Conservation (phyloP, 805 yeast species). For the Komagataella ulmi region DNA sequence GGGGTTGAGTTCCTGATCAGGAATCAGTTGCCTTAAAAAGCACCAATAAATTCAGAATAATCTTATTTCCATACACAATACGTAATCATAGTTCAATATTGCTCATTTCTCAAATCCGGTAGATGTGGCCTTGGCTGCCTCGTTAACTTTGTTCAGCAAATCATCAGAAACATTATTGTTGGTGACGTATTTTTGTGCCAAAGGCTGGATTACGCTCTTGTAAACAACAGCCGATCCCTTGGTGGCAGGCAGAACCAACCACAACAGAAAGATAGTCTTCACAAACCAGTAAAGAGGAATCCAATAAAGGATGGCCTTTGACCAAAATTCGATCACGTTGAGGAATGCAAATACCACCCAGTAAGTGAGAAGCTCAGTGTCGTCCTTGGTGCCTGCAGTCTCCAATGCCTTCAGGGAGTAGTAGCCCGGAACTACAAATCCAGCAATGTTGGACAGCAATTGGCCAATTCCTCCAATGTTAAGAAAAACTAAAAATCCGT, state of each 20-base stretch:
- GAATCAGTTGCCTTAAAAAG: not conserved
- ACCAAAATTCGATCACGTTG: conserved; percentile 92
- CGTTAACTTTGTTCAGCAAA: conserved; percentile 30
- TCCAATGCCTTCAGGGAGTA: conserved; percentile 75
- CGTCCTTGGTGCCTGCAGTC: conserved; percentile 69
- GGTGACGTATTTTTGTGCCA: conserved; percentile 28
- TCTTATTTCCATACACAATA: not conserved
- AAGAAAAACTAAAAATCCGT: conserved; percentile 68
- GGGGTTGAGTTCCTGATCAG: not conserved
- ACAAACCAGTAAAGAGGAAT: conserved; percentile 92
- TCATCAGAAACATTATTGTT: conserved; percentile 12
- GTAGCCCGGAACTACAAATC: conserved; percentile 85
- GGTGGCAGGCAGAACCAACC: conserved; percentile 77
- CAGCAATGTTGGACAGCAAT: conserved; percentile 83
- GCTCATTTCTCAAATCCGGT: conserved; percentile 15
- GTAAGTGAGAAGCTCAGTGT: conserved; percentile 80
- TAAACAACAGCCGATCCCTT: conserved; percentile 79
- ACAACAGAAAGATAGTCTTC: conserved; percentile 79
- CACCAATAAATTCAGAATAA: not conserved
- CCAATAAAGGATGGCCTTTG: conserved; percentile 86
- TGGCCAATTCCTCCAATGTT: conserved; percentile 95
- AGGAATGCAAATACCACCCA: conserved; percentile 97
- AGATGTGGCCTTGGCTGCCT: conserved; percentile 27
- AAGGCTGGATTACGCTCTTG: conserved; percentile 51
- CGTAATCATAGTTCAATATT: not conserved